These are phyloP conservation scores for Pseudovirgaria hyperparasitica DNA, from an alignment of 2,329 filamentous ascomycete genomes.

Conservation along the genomic window DNA sequence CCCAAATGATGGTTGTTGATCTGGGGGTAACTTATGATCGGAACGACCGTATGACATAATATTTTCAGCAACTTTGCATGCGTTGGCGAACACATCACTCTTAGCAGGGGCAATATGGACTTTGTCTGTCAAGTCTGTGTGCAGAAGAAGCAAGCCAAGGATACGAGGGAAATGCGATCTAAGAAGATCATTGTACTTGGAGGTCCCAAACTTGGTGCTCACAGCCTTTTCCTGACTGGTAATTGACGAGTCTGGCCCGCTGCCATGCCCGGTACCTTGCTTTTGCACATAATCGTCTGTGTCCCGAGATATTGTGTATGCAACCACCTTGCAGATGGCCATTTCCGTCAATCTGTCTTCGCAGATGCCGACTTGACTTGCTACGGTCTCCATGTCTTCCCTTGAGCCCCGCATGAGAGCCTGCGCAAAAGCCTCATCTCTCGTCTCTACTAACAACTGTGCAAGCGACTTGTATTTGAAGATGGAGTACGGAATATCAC, in stretches of 20 bases:
- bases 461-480: slow-evolving; percentile 64
- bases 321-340: slow-evolving; percentile 67
- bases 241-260: too few relatives aligned
- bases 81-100: slow-evolving; percentile 43
- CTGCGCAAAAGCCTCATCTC: slow-evolving; percentile 67
- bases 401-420: slow-evolving; percentile 71
- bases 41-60: slow-evolving; percentile 63
- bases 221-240: slow-evolving; percentile 52
- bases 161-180: slow-evolving; percentile 64
- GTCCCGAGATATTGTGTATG: slow-evolving; percentile 74
- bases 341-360: slow-evolving; percentile 30
- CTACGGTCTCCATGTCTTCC: slow-evolving; percentile 47
- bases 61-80: slow-evolving; percentile 50
- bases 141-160: slow-evolving; percentile 60
- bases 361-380: slow-evolving; percentile 27
- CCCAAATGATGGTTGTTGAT: slow-evolving; percentile 78
- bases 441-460: slow-evolving; percentile 56
- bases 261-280: slow-evolving; percentile 22
- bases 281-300: slow-evolving; percentile 42
- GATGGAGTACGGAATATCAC: slow-evolving; percentile 64
- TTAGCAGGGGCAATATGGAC: slow-evolving; percentile 55
- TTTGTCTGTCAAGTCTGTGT: slow-evolving; percentile 54
- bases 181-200: slow-evolving; percentile 50
- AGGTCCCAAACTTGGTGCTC: slow-evolving; percentile 54
- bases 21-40: slow-evolving; percentile 51